A percentile compares a stretch with the other conserved stretches of the same genome.
These are phyloP conservation scores for Aspergillus biplanus DNA, from an alignment of 495 filamentous ascomycete genomes.

Conservation along the genomic window DNA sequence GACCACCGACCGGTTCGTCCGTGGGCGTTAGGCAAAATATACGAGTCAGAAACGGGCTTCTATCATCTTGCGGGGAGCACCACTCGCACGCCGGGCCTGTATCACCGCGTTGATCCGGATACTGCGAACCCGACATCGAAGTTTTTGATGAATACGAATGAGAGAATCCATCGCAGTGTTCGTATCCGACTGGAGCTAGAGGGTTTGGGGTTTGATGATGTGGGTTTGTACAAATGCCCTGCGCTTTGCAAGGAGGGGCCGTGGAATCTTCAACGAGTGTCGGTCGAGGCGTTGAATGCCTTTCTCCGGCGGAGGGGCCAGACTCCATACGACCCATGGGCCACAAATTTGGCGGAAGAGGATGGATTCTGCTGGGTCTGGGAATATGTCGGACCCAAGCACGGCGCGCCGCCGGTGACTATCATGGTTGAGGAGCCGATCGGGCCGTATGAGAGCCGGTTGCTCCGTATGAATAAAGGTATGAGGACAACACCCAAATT, in stretches of 20 bases:
- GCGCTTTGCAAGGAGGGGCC: neutral
- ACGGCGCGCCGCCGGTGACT: neutral
- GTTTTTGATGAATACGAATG: neutral
- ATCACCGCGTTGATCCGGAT: neutral
- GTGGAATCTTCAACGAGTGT: neutral
- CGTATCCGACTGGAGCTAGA: neutral
- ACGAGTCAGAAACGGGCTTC: slow-evolving; percentile 1
- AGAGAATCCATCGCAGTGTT: neutral
- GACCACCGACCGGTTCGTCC: neutral
- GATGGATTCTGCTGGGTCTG: neutral
- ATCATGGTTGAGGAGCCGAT: slow-evolving; percentile 3
- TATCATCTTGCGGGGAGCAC: slow-evolving; percentile 3
- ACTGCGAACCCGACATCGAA: neutral
- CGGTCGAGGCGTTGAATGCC: neutral
- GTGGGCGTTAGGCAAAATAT: neutral
- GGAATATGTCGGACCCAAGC: neutral
- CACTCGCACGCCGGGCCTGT: neutral
- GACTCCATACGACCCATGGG: neutral
- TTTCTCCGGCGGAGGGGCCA: neutral
- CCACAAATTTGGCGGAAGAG: neutral
- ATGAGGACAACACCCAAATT: neutral
- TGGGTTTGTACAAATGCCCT: neutral
- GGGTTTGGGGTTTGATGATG: neutral
- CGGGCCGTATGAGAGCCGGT: slow-evolving; percentile 1
- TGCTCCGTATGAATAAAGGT: slow-evolving; percentile 4